Percentiles rank a stretch among this genome's conserved stretches.
Evolutionary conservation across 192 early-diverging fungal species (phyloP).

Genomic region (Powellomyces hirtus): DNA sequence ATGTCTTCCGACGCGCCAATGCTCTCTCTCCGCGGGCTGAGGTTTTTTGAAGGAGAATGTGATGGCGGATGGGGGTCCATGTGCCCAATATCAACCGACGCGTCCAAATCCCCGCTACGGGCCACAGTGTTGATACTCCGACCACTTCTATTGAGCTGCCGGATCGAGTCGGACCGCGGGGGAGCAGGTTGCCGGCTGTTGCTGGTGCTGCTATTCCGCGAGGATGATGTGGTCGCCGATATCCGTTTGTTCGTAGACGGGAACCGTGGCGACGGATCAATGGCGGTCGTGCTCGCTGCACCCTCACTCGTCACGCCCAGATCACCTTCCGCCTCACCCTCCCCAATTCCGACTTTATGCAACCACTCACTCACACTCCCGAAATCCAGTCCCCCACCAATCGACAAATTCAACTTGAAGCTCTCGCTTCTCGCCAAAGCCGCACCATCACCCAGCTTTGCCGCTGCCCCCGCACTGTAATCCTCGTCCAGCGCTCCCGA

Average conservation of each 20-base stretch:
- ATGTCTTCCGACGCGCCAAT: neutral
- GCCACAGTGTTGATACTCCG: neutral
- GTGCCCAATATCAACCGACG: neutral
- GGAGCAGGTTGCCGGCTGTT: neutral
- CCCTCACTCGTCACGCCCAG: neutral
- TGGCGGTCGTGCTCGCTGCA: neutral
- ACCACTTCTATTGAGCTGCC: neutral
- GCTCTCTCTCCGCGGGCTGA: neutral
- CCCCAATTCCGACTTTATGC: neutral
- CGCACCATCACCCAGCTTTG: neutral
- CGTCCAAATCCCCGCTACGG: neutral
- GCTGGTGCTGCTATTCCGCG: neutral
- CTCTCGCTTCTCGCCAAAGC: neutral
- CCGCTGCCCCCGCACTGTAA: neutral
- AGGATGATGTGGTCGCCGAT: neutral
- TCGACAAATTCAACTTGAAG: conserved; percentile 2
- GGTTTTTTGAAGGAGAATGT: neutral
- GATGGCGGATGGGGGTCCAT: no score
- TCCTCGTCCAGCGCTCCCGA: neutral
- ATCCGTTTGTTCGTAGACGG: no score
- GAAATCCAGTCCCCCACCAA: conserved; percentile 5
- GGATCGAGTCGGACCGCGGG: conserved; percentile 9
- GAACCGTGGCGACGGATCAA: neutral
- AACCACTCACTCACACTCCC: conserved; percentile 25
- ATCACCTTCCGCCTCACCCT: neutral